Base-by-base conservation (phyloP, 495 filamentous ascomycete species). In the Glonium stellatum region DNA sequence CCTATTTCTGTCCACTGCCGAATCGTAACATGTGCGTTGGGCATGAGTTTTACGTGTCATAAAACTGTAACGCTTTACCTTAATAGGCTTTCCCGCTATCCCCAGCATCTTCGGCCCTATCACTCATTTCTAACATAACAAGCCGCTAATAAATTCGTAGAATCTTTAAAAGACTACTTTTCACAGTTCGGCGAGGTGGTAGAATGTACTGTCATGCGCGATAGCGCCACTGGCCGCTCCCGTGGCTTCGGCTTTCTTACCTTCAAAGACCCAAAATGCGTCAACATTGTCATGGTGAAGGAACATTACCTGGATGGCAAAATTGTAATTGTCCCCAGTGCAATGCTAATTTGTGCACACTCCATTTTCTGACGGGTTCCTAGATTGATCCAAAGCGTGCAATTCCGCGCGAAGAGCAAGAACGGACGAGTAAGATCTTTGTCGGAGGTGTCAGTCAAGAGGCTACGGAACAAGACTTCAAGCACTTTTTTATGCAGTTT, bases 281-380 rank as follows among this genome's bases (percentile, higher is more conserved):
- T 98, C 63, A 98, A 98, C 71, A 95, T 91, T 63, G 93, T 98
- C 39, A 98, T 98, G 93, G 93, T 97, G 62, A 97, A 97, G 77
- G 93, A 98, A 70, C 93, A 98, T 73, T 95, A 90, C 67, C 79
- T 98, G 15, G 93, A 98, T 75, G 93, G 95, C 54, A 98, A 98
- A 71, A 96, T 97, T 74, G 93, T 98, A 82, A 80, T 91, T 62
- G 0, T 13, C 6, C 18, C 23, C 49, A 54, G 4, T 34, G 39
- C 62, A 34, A 42, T 60, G 37, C 58, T 56, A 48, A 23, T 52
- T 54, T 62, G 12, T 57, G 42, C 49, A 55, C 59, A 1, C 10
- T 18, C 15, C 12, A 13, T 27, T 53, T 35, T 44, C 61, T 77
- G 60, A 76, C 63, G 35, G 5, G 13, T 46, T 12, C 55, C 15